Percentiles rank a stretch among this genome's conserved stretches.
These are phyloP conservation scores for Petunia hybrid DNA, from an alignment of 305 asterid species.

Conservation along the genomic window DNA sequence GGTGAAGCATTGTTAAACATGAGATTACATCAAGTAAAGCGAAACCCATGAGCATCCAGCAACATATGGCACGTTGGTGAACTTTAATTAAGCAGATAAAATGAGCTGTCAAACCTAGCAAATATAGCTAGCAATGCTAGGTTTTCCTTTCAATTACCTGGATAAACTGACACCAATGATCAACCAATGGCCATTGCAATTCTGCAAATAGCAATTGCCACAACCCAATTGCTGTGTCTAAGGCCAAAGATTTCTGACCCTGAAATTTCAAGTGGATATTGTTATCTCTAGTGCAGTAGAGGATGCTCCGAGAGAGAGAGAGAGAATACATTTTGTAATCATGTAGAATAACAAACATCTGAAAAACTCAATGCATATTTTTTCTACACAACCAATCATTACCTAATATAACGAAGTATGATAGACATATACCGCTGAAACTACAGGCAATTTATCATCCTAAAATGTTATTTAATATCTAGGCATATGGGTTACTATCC, in stretches of 20 bases:
- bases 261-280: slow-evolving; percentile 43
- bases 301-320: slow-evolving; percentile 24
- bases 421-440: slow-evolving; percentile 23
- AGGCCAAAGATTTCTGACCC: slow-evolving; percentile 96
- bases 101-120: background rate
- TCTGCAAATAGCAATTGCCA: slow-evolving; percentile 96
- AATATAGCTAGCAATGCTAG: background rate
- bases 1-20: background rate
- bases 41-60: background rate
- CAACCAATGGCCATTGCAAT: slow-evolving; percentile 91
- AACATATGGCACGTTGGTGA: background rate
- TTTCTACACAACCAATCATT: background rate
- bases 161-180: slow-evolving; percentile 95
- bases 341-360: background rate
- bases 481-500: slow-evolving; percentile 22
- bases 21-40: background rate
- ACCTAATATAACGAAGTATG: slow-evolving; percentile 3
- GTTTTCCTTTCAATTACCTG: slow-evolving; percentile 57
- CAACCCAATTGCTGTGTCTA: slow-evolving; percentile 98
- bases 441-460: slow-evolving; percentile 15
- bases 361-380: background rate
- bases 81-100: background rate
- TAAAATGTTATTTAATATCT: slow-evolving; percentile 8
- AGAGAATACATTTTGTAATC: background rate
- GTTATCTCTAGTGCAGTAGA: background rate